Conservation (phyloP, 768 basidiomycete genomes). For the Tulasnella sp. region DNA sequence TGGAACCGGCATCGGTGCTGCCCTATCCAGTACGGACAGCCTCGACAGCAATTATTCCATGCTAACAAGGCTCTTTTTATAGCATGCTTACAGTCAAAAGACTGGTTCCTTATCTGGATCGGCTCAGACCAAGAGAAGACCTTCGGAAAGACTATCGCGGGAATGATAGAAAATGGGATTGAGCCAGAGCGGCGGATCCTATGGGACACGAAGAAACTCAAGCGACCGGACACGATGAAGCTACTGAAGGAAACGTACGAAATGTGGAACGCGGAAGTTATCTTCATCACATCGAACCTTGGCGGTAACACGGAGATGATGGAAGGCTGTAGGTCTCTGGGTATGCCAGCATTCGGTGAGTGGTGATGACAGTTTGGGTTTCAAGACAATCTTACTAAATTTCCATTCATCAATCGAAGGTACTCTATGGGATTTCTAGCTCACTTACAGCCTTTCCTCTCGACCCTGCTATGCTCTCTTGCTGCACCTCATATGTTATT, state of each 20-base stretch:
- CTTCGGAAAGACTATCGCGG: constrained; percentile 69
- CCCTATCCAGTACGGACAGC: constrained; percentile 40
- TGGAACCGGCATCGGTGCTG: constrained; percentile 71
- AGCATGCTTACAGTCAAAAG: constrained; percentile 58
- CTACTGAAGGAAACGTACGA: constrained; percentile 57
- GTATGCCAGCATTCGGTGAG: constrained; percentile 42
- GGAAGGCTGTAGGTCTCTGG: constrained; percentile 61
- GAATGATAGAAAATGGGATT: constrained; percentile 58
- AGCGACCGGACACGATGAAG: constrained; percentile 70
- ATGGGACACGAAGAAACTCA: constrained; percentile 64
- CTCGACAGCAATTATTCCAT: neutral
- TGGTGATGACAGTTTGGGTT: constrained; percentile 24
- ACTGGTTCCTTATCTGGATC: constrained; percentile 43
- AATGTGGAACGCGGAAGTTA: constrained; percentile 66
- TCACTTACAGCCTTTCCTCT: neutral
- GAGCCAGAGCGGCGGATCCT: constrained; percentile 62
- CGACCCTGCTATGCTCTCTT: neutral
- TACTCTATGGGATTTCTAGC: constrained; percentile 60
- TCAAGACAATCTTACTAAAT: neutral
- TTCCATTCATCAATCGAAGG: constrained; percentile 33
- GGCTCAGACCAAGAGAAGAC: constrained; percentile 78
- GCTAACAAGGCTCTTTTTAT: neutral
- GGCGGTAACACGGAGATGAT: constrained; percentile 70
- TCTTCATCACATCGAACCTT: constrained; percentile 79
- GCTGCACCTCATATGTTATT: constrained; percentile 7